phyloP scores from a whole-genome alignment of 176 grass and related monocot species.

The Zizania latifolia region DNA sequence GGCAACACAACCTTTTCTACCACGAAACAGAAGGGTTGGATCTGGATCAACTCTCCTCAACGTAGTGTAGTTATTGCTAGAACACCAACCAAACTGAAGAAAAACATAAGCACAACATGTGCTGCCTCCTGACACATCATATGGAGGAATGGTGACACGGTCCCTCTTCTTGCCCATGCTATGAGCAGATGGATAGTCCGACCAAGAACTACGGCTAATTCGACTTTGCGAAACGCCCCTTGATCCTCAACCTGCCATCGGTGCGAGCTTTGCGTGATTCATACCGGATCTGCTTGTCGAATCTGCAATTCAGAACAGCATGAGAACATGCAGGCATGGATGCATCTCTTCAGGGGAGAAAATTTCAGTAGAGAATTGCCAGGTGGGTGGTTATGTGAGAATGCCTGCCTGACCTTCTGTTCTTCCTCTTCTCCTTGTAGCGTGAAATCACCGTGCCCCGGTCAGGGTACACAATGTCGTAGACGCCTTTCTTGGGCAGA shows the following conservation, averaged over 20 bases:
- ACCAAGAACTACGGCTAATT: not conserved
- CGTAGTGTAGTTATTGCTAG: not conserved
- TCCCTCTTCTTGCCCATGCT: not conserved
- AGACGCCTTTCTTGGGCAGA: constrained; percentile 27
- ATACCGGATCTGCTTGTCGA: constrained; percentile 80
- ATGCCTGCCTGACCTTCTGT: constrained; percentile 52
- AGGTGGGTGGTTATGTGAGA: not conserved
- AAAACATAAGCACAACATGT: not conserved
- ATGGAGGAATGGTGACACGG: not conserved
- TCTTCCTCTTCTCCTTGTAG: constrained; percentile 94
- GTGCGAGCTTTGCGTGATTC: constrained; percentile 82
- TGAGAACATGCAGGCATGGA: not conserved
- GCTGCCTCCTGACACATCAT: not conserved
- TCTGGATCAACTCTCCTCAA: not conserved
- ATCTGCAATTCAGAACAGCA: constrained; percentile 35
- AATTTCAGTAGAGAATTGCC: not conserved
- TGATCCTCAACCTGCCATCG: constrained; percentile 67
- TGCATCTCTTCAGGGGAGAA: not conserved
- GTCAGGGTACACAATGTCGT: constrained; percentile 51
- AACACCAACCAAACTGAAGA: not conserved
- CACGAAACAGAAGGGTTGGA: not conserved
- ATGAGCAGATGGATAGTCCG: not conserved
- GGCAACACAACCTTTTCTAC: not conserved
- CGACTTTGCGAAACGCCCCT: constrained; percentile 73
- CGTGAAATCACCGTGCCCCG: constrained; percentile 65